Evolutionary conservation across 164 flowering plant genomes (phyloP).

Genomic region (Magnolia changhungtana): DNA sequence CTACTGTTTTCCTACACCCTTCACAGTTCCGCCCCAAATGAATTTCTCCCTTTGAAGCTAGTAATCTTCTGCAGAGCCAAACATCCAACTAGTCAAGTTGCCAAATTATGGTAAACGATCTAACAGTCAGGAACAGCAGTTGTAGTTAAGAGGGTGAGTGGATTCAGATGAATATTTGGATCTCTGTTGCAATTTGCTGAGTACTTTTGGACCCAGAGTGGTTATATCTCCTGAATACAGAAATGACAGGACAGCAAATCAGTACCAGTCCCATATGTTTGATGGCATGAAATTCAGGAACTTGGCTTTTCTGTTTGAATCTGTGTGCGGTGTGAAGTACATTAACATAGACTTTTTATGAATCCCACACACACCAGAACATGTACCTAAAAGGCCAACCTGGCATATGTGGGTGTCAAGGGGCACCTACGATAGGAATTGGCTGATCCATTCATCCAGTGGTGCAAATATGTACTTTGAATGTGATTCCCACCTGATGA

Average conservation of each 20-base stretch:
- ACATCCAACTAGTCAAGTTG: not conserved
- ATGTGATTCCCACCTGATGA: too few species aligned
- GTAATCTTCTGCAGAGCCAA: not conserved
- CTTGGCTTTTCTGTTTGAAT: not conserved
- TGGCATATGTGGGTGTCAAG: too few species aligned
- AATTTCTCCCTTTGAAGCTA: not conserved
- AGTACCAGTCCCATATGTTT: not conserved
- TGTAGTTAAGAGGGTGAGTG: not conserved
- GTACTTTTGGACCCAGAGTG: constrained; percentile 35
- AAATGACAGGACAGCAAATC: not conserved
- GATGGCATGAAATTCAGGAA: not conserved
- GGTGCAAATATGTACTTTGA: too few species aligned
- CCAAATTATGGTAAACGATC: not conserved
- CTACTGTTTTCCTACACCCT: not conserved
- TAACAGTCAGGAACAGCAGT: too few species aligned
- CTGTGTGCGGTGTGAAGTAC: not conserved
- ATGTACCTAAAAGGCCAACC: too few species aligned
- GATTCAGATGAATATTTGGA: not conserved
- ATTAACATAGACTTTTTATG: too few species aligned
- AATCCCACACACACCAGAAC: too few species aligned
- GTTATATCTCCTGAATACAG: constrained; percentile 38
- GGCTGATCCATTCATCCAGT: too few species aligned
- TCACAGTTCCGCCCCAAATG: not conserved
- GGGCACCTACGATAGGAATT: too few species aligned
- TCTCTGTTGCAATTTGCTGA: constrained; percentile 24